Evolutionary conservation across 2,329 filamentous ascomycete genomes (phyloP).

Genomic region (Thermothelomyces thermophilus): DNA sequence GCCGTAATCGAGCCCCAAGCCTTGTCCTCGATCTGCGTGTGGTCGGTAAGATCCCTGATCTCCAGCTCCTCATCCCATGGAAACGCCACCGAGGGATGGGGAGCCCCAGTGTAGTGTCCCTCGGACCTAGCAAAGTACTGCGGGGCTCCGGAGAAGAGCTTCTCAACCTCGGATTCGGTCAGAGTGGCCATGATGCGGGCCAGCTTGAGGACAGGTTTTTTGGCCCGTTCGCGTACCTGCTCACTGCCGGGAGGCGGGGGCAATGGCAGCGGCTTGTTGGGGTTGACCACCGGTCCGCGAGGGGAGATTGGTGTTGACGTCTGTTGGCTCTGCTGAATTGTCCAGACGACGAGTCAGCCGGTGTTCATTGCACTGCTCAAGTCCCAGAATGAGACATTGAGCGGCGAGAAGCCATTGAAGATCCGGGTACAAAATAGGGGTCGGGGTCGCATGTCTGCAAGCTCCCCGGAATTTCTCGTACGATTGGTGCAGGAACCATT

Average conservation of each 20-base stretch:
- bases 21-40: conserved; percentile 55
- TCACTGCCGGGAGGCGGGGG: conserved; percentile 42
- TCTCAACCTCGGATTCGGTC: conserved; percentile 54
- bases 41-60: conserved; percentile 59
- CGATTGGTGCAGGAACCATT: conserved; percentile 21
- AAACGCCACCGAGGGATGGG: conserved; percentile 58
- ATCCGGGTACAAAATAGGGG: background rate
- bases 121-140: conserved; percentile 60
- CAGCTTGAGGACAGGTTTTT: conserved; percentile 44
- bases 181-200: conserved; percentile 55
- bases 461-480: conserved; percentile 15
- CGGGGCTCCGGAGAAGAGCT: conserved; percentile 69
- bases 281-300: conserved; percentile 37
- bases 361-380: conserved; percentile 8
- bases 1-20: conserved; percentile 58
- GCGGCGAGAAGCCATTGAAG: background rate
- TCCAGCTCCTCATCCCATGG: conserved; percentile 59
- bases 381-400: conserved; percentile 6
- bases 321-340: conserved; percentile 19
- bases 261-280: conserved; percentile 52
- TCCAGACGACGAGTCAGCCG: conserved; percentile 17
- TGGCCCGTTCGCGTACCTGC: conserved; percentile 33
- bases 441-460: conserved; percentile 3
- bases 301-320: conserved; percentile 26
- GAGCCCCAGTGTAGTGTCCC: conserved; percentile 52